Conservation (phyloP, 805 yeast species). For the Starmerella apis region DNA sequence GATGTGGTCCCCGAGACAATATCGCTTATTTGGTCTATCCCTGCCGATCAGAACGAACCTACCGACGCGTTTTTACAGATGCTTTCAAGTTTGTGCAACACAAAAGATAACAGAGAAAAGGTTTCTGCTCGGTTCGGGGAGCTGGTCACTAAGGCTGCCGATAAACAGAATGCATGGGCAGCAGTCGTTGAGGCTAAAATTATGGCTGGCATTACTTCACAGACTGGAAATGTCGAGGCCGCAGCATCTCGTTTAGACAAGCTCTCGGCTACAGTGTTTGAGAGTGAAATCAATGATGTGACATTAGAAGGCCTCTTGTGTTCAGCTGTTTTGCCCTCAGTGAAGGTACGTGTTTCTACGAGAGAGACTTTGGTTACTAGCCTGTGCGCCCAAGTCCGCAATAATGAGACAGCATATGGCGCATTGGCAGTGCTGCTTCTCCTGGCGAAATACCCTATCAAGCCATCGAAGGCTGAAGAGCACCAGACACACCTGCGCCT, state of each 20-base stretch:
- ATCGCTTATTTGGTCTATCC: constrained; percentile 6
- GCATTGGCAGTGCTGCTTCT: constrained; percentile 29
- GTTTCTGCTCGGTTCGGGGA: constrained; percentile 26
- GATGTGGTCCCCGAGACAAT: constrained; percentile 24
- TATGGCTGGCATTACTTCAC: constrained; percentile 25
- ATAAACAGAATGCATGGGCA: constrained; percentile 27
- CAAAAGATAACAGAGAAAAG: constrained; percentile 27
- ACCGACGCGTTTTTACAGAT: constrained; percentile 27
- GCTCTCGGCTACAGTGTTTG: constrained; percentile 27
- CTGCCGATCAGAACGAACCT: not conserved
- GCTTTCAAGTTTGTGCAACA: constrained; percentile 32
- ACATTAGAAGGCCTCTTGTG: constrained; percentile 34
- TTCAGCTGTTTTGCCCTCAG: constrained; percentile 29
- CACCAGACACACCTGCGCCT: constrained; percentile 8
- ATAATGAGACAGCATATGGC: constrained; percentile 28
- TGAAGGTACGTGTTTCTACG: constrained; percentile 25
- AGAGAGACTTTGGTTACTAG: constrained; percentile 12
- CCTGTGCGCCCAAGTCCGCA: constrained; percentile 21
- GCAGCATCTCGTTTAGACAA: constrained; percentile 24
- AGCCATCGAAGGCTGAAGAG: constrained; percentile 27
- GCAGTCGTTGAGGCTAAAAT: constrained; percentile 32
- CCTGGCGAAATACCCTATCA: constrained; percentile 30
- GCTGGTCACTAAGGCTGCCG: constrained; percentile 21
- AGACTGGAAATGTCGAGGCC: constrained; percentile 18
- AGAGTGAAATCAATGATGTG: constrained; percentile 10